phyloP scores from a whole-genome alignment of 768 basidiomycete genomes.

The Holtermanniella nyarrowii region DNA sequence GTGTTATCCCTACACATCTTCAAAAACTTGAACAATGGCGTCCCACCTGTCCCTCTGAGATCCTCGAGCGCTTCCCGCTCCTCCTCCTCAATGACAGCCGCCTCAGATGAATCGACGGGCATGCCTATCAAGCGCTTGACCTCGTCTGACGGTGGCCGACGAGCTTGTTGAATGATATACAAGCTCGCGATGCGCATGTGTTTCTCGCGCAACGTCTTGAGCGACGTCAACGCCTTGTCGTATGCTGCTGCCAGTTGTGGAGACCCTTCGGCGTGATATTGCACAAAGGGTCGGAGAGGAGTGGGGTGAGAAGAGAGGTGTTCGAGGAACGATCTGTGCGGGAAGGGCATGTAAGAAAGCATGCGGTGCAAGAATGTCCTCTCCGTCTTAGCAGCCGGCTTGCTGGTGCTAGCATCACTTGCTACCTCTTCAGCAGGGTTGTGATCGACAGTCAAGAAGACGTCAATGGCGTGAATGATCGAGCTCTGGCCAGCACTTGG shows the following conservation, averaged over 20 bases:
- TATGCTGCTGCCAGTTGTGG: conserved; percentile 48
- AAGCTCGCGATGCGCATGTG: conserved; percentile 84
- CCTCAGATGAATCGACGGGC: conserved; percentile 3
- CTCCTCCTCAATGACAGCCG: conserved; percentile 8
- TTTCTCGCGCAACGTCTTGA: conserved; percentile 72
- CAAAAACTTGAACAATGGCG: conserved; percentile 64
- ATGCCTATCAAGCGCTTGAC: conserved; percentile 24
- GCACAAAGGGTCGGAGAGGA: conserved; percentile 56
- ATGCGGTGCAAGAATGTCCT: conserved; percentile 72
- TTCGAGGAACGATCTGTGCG: conserved; percentile 63
- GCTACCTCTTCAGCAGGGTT: conserved; percentile 41
- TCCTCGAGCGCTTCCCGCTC: conserved; percentile 34
- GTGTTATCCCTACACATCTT: conserved; percentile 89
- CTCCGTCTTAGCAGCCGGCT: neutral
- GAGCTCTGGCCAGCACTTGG: conserved; percentile 92
- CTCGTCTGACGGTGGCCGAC: conserved; percentile 37
- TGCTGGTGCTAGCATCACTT: neutral
- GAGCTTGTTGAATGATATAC: conserved; percentile 78
- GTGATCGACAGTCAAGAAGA: conserved; percentile 40
- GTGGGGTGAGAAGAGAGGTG: conserved; percentile 58
- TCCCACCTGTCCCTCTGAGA: conserved; percentile 83
- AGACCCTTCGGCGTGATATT: conserved; percentile 17
- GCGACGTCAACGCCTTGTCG: conserved; percentile 61
- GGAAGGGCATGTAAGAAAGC: conserved; percentile 85
- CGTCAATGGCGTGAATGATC: conserved; percentile 52